Conservation (phyloP, 2,329 filamentous ascomycete species). For the Scedosporium boydii region DNA sequence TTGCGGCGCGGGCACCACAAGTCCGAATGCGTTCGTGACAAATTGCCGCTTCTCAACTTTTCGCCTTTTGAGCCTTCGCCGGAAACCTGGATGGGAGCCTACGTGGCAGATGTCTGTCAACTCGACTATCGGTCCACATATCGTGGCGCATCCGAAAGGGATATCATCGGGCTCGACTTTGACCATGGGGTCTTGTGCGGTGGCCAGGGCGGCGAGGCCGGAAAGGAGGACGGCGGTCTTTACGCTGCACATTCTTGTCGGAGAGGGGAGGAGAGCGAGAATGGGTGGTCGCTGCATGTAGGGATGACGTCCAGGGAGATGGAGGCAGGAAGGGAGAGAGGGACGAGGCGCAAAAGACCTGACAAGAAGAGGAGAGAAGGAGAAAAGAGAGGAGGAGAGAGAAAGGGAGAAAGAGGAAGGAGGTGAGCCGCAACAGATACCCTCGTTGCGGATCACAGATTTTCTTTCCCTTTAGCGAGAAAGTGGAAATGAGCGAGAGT, state of each 20-base stretch:
- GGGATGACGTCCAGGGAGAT: constrained; percentile 7
- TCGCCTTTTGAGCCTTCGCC: constrained; percentile 18
- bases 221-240: constrained; percentile 1
- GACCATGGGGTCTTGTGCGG: constrained; percentile 19
- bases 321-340: not conserved
- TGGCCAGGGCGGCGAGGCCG: constrained; percentile 14
- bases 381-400: constrained; percentile 7
- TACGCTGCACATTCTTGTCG: not conserved
- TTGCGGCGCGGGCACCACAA: not conserved
- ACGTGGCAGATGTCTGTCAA: constrained; percentile 26
- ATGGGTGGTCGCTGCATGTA: too few species aligned
- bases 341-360: constrained; percentile 10
- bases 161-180: constrained; percentile 25
- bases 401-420: not conserved
- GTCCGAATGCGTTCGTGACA: constrained; percentile 6
- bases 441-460: not conserved
- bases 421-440: not conserved
- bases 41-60: not conserved
- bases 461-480: not conserved
- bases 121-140: constrained; percentile 33
- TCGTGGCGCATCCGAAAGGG: constrained; percentile 27
- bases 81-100: constrained; percentile 11
- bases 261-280: not conserved
- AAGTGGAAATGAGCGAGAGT: not conserved
- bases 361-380: constrained; percentile 2